Base-by-base conservation (phyloP, 2,329 filamentous ascomycete genomes). In the Trichophyton mentagrophytes region DNA sequence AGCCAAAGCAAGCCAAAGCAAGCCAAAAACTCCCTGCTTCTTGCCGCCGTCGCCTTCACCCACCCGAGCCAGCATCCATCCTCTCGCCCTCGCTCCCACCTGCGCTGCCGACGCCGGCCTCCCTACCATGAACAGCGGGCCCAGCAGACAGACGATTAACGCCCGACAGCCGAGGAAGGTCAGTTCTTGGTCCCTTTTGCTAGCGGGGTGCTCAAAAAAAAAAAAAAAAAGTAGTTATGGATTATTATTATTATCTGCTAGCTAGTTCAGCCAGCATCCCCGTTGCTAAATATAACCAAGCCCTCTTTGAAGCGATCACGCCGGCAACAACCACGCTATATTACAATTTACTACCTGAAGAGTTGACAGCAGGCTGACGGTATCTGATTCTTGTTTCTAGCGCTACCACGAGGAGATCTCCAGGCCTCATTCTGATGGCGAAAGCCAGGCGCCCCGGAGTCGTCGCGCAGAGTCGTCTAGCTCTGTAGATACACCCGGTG, bases 151-250 rank as follows among this genome's bases (percentile, higher is more conserved):
- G 63, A 69, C 73, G 60, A 63, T 75, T 66, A 67, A 67, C 63
- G 67, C 71, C 64, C 68, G 71, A 7, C 49, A 58, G 67, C 71
- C 70, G 40, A 68, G 69, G 67, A 76, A 75, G 71, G 74, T 76
- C 57, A 58, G 61, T 61, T 27, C 58, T 30, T 42, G 38, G 57
- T n/a, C 6, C 27, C 6, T n/a, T 36, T 25, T 38, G n/a, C 17
- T 25, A n/a, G 38, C 13, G 57, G 57, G 57, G 57, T 59, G 11
- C 13, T 44, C 40, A 36, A 13, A 9, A 36, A 13, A 13, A 36
- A 9, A 36, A 13, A 36, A 11, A 15, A 15, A 38, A 13, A 38
- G n/a, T n/a, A n/a, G n/a, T n/a, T n/a, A n/a, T n/a, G n/a, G n/a
- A 38, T 3, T 38, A 38, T 40, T 11, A 27, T 3, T 27, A 27